Conservation (phyloP, 1,139 yeast species). For the Suhomyces atakaporum region DNA sequence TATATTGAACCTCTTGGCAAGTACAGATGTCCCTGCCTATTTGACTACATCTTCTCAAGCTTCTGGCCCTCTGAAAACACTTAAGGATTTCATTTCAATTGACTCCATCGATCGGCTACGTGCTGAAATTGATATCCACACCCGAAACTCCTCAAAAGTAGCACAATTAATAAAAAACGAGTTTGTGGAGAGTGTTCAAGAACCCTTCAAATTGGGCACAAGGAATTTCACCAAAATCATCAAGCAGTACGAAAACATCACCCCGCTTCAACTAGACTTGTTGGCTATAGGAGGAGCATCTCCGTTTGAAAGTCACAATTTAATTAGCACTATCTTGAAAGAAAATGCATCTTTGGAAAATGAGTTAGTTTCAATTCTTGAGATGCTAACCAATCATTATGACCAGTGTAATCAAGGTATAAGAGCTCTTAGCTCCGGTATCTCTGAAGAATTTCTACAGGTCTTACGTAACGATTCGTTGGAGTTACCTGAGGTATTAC, state of each 20-base stretch:
- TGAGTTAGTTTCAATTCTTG: slow-evolving; percentile 69
- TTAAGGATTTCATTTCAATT: slow-evolving; percentile 38
- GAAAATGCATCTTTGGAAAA: slow-evolving; percentile 60
- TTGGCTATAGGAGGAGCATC: slow-evolving; percentile 4
- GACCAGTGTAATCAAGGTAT: slow-evolving; percentile 65
- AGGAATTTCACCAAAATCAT: slow-evolving; percentile 20
- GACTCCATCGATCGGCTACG: slow-evolving; percentile 33
- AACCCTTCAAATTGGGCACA: slow-evolving; percentile 18
- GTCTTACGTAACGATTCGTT: slow-evolving; percentile 37
- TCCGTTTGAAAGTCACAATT: slow-evolving; percentile 6
- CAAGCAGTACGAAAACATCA: slow-evolving; percentile 26
- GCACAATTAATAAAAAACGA: slow-evolving; percentile 22
- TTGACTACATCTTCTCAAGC: slow-evolving; percentile 2
- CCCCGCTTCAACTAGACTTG: slow-evolving; percentile 18
- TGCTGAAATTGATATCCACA: slow-evolving; percentile 31
- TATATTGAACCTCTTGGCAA: slow-evolving; percentile 24
- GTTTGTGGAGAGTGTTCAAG: slow-evolving; percentile 20
- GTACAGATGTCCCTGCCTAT: slow-evolving; percentile 8
- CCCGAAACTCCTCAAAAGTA: slow-evolving; percentile 29
- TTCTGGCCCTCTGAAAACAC: slow-evolving; percentile 11
- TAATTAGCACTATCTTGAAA: slow-evolving; percentile 16
- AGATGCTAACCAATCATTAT: slow-evolving; percentile 76
- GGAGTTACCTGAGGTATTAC: slow-evolving; percentile 27
- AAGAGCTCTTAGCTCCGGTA: slow-evolving; percentile 7
- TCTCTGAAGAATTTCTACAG: slow-evolving; percentile 25